These are phyloP conservation scores for Grosmannia serpens DNA, from an alignment of 2,329 filamentous ascomycete species.

Conservation along the genomic window DNA sequence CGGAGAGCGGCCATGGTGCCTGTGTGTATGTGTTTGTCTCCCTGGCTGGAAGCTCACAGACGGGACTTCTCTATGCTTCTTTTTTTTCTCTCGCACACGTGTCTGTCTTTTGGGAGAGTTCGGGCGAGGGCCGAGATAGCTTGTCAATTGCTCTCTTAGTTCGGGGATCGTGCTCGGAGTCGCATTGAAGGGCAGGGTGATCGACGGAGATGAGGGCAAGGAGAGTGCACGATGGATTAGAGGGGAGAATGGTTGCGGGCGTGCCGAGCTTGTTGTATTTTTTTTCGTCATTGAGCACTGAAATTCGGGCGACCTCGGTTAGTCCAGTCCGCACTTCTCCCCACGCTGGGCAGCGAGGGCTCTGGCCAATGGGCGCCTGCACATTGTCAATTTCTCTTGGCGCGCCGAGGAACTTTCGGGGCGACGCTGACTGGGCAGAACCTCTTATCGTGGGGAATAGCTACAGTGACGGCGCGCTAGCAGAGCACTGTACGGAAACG, in stretches of 20 bases:
- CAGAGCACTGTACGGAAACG: not conserved
- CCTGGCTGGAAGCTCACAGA: not conserved
- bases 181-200: not conserved
- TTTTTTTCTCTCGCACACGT: not conserved
- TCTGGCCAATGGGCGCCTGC: constrained; percentile 8
- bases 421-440: constrained; percentile 11
- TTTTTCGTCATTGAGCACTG: constrained; percentile 10
- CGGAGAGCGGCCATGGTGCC: constrained; percentile 49
- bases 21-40: not conserved
- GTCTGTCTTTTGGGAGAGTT: not conserved
- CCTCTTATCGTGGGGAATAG: not conserved
- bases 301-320: constrained; percentile 16
- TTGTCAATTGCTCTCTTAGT: not conserved
- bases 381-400: constrained; percentile 12
- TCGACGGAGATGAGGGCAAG: not conserved
- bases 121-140: not conserved
- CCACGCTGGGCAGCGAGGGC: not conserved
- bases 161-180: not conserved
- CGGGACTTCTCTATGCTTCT: not conserved
- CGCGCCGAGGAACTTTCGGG: constrained; percentile 11
- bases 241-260: not conserved
- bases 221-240: not conserved
- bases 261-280: not conserved
- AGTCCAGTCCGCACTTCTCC: constrained; percentile 6
- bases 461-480: not conserved